Conservation (phyloP, 2,329 filamentous ascomycete genomes). For the Microcyclospora pomicola region DNA sequence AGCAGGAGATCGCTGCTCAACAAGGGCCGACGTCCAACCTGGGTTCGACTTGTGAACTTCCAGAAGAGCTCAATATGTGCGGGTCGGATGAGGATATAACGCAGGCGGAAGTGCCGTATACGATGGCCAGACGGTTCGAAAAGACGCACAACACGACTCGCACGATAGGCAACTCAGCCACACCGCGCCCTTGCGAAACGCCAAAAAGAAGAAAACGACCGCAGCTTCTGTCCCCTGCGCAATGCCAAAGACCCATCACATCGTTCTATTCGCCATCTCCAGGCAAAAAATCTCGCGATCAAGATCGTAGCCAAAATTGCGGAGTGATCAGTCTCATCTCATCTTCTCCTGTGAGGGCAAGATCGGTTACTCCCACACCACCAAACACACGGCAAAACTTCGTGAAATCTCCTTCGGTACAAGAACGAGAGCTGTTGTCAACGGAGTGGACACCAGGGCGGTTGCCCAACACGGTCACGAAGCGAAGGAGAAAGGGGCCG, state of each 20-base stretch:
- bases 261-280: slow-evolving; percentile 17
- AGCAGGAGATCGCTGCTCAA: too few relatives aligned
- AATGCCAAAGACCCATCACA: slow-evolving; percentile 11
- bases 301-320: not conserved
- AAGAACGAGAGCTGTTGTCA: not conserved
- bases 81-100: slow-evolving; percentile 9
- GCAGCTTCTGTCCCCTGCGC: slow-evolving; percentile 9
- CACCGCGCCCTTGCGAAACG: too few relatives aligned
- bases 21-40: not conserved
- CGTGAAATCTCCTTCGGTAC: slow-evolving; percentile 1
- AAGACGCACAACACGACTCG: too few relatives aligned
- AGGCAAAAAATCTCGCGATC: slow-evolving; percentile 5
- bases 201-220: too few relatives aligned
- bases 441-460: slow-evolving; percentile 1
- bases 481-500: slow-evolving; percentile 15
- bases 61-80: slow-evolving; percentile 2
- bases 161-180: too few relatives aligned
- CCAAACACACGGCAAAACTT: slow-evolving; percentile 7
- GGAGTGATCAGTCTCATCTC: slow-evolving; percentile 20
- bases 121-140: too few relatives aligned
- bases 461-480: slow-evolving; percentile 21
- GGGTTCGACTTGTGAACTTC: not conserved
- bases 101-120: slow-evolving; percentile 13
- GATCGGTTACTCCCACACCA: slow-evolving; percentile 8
- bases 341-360: slow-evolving; percentile 5